A percentile compares a stretch with the other conserved stretches of the same genome.
Evolutionary conservation across 495 filamentous ascomycete species (phyloP).

Genomic region (Penicillium ucsense): DNA sequence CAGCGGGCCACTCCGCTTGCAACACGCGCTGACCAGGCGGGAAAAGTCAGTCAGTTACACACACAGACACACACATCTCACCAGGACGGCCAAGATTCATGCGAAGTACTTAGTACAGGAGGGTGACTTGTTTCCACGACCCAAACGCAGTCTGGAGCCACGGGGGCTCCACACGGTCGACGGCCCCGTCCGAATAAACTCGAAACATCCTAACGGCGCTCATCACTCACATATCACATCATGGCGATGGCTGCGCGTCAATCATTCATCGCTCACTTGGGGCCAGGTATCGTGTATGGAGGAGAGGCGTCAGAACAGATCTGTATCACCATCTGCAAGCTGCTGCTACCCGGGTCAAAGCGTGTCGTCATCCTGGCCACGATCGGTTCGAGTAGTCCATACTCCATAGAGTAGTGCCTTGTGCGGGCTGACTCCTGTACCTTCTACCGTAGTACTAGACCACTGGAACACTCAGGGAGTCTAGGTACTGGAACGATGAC

Average conservation of each 20-base stretch:
- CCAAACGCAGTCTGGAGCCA: slow-evolving; percentile 11
- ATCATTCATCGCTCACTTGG: no score
- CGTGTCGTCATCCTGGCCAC: background rate
- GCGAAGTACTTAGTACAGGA: background rate
- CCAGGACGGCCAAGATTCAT: no score
- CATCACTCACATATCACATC: slow-evolving; percentile 10
- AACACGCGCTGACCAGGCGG: no score
- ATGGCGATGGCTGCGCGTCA: no score
- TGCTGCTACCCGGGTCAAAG: background rate
- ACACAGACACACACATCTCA: no score
- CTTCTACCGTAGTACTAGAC: no score
- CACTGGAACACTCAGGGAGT: no score
- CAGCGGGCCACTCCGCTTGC: no score
- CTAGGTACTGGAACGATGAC: no score
- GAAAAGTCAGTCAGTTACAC: no score
- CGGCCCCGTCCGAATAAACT: slow-evolving; percentile 31
- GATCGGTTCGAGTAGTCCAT: background rate
- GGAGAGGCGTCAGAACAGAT: background rate
- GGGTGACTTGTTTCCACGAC: slow-evolving; percentile 22
- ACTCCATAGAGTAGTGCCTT: background rate
- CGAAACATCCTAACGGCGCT: slow-evolving; percentile 39
- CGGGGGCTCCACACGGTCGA: slow-evolving; percentile 11
- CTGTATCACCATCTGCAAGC: slow-evolving; percentile 4
- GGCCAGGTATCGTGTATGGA: no score
- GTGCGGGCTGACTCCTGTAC: background rate